Evolutionary conservation across 2,329 filamentous ascomycete species (phyloP).

Genomic region (Acrocalymma vagum): DNA sequence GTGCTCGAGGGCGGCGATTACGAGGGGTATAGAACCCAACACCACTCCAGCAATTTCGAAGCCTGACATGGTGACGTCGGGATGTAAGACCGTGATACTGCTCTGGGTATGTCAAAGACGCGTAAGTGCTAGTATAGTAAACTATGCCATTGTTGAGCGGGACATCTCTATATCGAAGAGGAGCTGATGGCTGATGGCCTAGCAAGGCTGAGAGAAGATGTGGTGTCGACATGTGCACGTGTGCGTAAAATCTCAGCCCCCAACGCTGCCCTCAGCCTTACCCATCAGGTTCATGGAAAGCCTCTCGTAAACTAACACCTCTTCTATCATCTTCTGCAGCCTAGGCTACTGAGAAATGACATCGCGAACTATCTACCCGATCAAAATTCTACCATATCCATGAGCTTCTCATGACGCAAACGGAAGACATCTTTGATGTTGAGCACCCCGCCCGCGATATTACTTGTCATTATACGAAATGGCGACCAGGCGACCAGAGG

Average conservation of each 20-base stretch:
- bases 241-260: slow-evolving; percentile 5
- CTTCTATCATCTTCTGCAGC: no score
- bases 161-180: no score
- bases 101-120: background rate
- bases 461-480: background rate
- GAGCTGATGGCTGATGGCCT: no score
- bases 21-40: slow-evolving; percentile 37
- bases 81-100: background rate
- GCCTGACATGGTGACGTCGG: slow-evolving; percentile 31
- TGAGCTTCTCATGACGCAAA: no score
- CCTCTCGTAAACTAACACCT: no score
- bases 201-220: slow-evolving; percentile 9
- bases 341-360: no score
- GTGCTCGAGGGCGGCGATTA: slow-evolving; percentile 37
- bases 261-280: slow-evolving; percentile 9
- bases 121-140: background rate
- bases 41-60: slow-evolving; percentile 41
- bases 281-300: no score
- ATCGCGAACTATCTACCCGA: no score
- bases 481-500: background rate
- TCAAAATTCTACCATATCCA: no score
- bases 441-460: no score
- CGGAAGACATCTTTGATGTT: no score
- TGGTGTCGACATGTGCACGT: slow-evolving; percentile 3
- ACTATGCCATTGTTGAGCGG: no score